Conservation (phyloP, 192 early-diverging fungal species). For the Gryganskiella cystojenkinii region DNA sequence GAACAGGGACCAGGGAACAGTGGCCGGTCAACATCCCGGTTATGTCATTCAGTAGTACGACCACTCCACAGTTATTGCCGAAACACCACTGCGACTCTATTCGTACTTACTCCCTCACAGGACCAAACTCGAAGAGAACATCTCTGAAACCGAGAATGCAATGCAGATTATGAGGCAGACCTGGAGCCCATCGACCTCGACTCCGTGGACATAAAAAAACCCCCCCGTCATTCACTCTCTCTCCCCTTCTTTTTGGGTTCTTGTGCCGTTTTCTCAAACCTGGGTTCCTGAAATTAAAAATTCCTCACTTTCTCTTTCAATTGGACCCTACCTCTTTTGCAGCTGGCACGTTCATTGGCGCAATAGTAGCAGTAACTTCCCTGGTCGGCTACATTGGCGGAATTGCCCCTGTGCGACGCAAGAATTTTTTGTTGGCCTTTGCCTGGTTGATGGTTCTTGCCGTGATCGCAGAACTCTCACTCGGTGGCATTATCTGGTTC, state of each 20-base stretch:
- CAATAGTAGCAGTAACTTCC: constrained; percentile 19
- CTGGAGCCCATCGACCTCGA: not conserved
- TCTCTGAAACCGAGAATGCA: too few relatives aligned
- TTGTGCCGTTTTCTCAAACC: too few relatives aligned
- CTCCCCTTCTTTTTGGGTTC: too few relatives aligned
- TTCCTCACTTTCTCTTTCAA: not conserved
- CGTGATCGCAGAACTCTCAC: constrained; percentile 31
- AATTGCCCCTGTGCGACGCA: constrained; percentile 28
- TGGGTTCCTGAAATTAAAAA: not conserved
- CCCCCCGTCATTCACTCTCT: too few relatives aligned
- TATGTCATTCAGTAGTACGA: too few relatives aligned
- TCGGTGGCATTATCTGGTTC: constrained; percentile 57
- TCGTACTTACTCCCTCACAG: too few relatives aligned
- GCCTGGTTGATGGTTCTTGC: constrained; percentile 34
- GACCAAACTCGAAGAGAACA: too few relatives aligned
- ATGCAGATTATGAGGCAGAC: too few relatives aligned
- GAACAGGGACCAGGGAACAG: too few relatives aligned
- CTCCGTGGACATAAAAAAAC: too few relatives aligned
- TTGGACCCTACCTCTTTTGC: not conserved
- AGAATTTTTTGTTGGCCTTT: constrained; percentile 28
- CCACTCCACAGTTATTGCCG: not conserved
- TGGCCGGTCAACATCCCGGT: too few relatives aligned
- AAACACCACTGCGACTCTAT: too few relatives aligned
- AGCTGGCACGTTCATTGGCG: constrained; percentile 46
- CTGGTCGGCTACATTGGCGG: constrained; percentile 34